A percentile compares a stretch with the other conserved stretches of the same genome.
Conservation (phyloP, 805 yeast species). For the Candida insectalens region DNA sequence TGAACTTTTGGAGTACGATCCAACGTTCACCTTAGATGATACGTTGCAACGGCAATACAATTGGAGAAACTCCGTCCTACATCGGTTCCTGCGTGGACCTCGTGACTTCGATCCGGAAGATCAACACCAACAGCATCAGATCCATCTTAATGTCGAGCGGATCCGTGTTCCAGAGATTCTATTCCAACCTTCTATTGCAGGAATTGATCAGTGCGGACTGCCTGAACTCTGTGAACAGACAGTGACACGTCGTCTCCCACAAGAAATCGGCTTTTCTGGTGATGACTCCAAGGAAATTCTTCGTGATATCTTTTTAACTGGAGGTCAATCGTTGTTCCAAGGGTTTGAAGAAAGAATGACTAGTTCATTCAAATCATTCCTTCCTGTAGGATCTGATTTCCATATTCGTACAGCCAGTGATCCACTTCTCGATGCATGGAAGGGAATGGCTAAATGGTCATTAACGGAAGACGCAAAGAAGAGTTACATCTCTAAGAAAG, state of each 20-base stretch:
- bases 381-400: slow-evolving; percentile 61
- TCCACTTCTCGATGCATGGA: slow-evolving; percentile 82
- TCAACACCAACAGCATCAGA: slow-evolving; percentile 79
- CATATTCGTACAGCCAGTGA: slow-evolving; percentile 54
- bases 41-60: slow-evolving; percentile 73
- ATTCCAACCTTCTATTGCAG: slow-evolving; percentile 90
- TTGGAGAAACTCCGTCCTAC: slow-evolving; percentile 74
- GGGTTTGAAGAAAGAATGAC: slow-evolving; percentile 61
- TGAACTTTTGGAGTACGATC: slow-evolving; percentile 72
- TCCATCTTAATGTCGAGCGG: slow-evolving; percentile 85
- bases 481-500: slow-evolving; percentile 51
- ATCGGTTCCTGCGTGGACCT: slow-evolving; percentile 85
- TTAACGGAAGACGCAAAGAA: slow-evolving; percentile 30
- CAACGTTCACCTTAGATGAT: slow-evolving; percentile 77
- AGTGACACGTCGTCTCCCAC: slow-evolving; percentile 48
- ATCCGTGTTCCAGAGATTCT: slow-evolving; percentile 86
- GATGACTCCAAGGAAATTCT: slow-evolving; percentile 39
- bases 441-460: slow-evolving; percentile 84
- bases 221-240: slow-evolving; percentile 65
- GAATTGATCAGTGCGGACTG: slow-evolving; percentile 94
- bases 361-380: slow-evolving; percentile 55
- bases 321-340: slow-evolving; percentile 66
- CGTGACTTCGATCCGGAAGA: slow-evolving; percentile 75
- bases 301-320: slow-evolving; percentile 71
- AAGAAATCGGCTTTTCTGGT: slow-evolving; percentile 40